Conservation (phyloP, 1,284 basidiomycete species). For the Acaromyces ingoldii region DNA sequence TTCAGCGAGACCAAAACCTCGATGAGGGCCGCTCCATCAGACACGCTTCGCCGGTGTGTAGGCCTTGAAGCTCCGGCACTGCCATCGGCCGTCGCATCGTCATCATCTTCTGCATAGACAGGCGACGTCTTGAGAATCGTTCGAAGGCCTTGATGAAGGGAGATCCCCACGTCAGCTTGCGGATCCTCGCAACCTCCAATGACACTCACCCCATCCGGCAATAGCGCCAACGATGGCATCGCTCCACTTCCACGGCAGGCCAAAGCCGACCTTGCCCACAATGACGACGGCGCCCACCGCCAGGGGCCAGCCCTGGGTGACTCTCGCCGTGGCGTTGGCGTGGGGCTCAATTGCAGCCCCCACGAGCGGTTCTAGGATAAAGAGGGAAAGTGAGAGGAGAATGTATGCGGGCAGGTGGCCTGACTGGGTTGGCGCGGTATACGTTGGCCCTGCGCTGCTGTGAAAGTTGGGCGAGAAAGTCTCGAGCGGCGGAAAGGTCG, state of each 20-base stretch:
- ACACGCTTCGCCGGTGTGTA: conserved; percentile 5
- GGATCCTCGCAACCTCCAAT: not conserved
- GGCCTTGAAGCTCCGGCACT: too few relatives aligned
- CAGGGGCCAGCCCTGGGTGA: conserved; percentile 44
- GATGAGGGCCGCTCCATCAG: conserved; percentile 22
- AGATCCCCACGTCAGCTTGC: not conserved
- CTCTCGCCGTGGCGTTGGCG: conserved; percentile 30
- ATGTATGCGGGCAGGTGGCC: conserved; percentile 38
- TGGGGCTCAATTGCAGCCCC: conserved; percentile 42
- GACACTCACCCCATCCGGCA: conserved; percentile 30
- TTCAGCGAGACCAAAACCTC: conserved; percentile 20
- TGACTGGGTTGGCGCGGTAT: too few relatives aligned
- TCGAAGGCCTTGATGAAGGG: conserved; percentile 13
- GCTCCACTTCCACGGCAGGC: conserved; percentile 17
- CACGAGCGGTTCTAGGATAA: conserved; percentile 44
- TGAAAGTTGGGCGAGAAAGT: conserved; percentile 16
- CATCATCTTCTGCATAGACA: conserved; percentile 8
- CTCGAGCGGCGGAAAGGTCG: conserved; percentile 13
- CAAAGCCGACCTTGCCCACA: conserved; percentile 43
- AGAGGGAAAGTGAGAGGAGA: conserved; percentile 31
- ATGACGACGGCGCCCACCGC: conserved; percentile 30
- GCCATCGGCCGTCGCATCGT: not conserved
- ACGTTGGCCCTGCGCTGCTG: too few relatives aligned
- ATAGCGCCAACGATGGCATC: conserved; percentile 22
- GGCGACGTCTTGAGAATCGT: conserved; percentile 43